Evolutionary conservation across 2,329 filamentous ascomycete species (phyloP), one percentile per base, ranked within the genome.

Genomic region (Lasiodiplodia gonubiensis): DNA sequence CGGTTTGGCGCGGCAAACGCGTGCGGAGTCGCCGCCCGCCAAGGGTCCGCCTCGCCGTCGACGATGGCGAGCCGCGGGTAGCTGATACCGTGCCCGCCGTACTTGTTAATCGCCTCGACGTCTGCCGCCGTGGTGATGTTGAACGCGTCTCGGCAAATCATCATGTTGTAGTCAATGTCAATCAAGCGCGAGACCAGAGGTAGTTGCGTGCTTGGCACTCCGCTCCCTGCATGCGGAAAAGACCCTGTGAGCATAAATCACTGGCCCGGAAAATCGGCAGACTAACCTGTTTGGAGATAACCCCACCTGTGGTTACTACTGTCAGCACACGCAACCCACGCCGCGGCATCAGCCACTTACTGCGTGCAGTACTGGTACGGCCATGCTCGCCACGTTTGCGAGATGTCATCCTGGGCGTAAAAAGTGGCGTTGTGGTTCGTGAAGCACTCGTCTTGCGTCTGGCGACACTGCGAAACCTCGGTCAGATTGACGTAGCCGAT

Each of bases 41-140:
- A 97, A 0, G 92, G 92, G 74, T 96, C 93, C 67, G 87, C 86
- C 70, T 92, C 86, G 33, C 92, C 92, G 69, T 93, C 92, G 48
- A 97, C 82, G 57, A 92, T 85, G 2, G 93, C 93, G 0, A 97
- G 85, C 1, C 92, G 89, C 0, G 89, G 86, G 74, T 92, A 93
- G 54, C 86, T 85, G 72, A 95, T 89, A 75, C 86, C 80, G 77
- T 89, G 91, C 14, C 88, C 91, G 51, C 93, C 93, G 70, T 91
- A 90, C 74, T 90, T 88, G 82, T 96, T 95, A 77, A 95, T 88
- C 0, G 82, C 82, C 1, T 87, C 83, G 0, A 90, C 80, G 63
- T 93, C 82, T 0, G 92, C 86, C 0, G 85, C 86, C 0, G 80
- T 77, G 0, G 85, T 88, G 74, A 94, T 88, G 79, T 90, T 90